Evolutionary conservation across 495 filamentous ascomycete species (phyloP).

Genomic region (Neurospora discreta): DNA sequence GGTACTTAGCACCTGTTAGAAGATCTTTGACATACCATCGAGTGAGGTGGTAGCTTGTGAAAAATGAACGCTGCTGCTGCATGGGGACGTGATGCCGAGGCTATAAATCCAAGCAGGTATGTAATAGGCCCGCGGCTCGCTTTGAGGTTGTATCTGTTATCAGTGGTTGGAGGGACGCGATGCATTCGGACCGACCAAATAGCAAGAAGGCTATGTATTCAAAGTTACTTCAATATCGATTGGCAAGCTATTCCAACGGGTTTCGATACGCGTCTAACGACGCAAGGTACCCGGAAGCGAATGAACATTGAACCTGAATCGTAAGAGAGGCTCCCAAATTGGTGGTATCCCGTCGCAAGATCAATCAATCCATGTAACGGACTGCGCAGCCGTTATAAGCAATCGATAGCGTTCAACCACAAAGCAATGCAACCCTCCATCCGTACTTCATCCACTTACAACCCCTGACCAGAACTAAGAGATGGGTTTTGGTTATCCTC

Average conservation of each 20-base stretch:
- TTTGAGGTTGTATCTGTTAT: not conserved
- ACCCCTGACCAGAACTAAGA: not conserved
- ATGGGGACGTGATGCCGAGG: not conserved
- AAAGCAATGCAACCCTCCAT: not conserved
- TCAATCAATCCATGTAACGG: not conserved
- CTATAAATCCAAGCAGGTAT: not conserved
- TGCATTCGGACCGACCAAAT: not conserved
- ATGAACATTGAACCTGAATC: not conserved
- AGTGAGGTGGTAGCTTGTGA: not conserved
- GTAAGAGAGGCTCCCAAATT: not conserved
- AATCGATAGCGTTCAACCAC: not conserved
- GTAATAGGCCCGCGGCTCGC: not conserved
- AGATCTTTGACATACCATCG: not conserved
- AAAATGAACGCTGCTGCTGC: not conserved
- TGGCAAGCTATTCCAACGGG: not conserved
- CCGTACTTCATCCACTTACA: not conserved
- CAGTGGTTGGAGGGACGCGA: not conserved
- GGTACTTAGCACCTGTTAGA: not conserved
- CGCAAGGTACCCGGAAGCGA: not conserved
- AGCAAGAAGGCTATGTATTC: not conserved
- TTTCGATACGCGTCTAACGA: not conserved
- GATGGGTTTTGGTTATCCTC: not conserved
- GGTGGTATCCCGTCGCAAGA: not conserved
- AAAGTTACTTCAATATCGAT: not conserved
- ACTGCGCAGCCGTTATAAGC: not conserved